A percentile compares a stretch with the other conserved stretches of the same genome.
Conservation (phyloP, 768 basidiomycete species). For the Boletus pseudo-olivaceus region DNA sequence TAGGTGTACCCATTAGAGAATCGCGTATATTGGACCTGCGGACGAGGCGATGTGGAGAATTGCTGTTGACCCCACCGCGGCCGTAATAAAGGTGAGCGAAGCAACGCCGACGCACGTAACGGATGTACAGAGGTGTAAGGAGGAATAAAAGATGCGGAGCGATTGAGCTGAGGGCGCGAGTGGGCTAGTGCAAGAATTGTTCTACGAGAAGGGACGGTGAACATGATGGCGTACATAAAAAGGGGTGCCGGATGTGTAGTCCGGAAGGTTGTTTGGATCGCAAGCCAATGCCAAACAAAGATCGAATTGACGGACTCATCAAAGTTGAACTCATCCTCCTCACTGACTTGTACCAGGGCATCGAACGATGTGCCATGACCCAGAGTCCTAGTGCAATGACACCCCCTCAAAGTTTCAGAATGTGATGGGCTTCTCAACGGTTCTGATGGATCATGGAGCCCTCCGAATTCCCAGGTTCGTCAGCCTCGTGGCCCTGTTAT, state of each 20-base stretch:
- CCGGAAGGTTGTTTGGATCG: slow-evolving; percentile 5
- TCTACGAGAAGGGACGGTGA: not conserved
- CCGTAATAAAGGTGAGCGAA: not conserved
- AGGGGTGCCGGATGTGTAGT: not conserved
- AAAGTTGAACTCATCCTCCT: not conserved
- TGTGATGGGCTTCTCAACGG: not conserved
- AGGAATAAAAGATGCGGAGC: not conserved
- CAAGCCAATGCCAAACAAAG: slow-evolving; percentile 15
- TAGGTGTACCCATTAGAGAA: slow-evolving; percentile 19
- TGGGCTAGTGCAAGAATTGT: slow-evolving; percentile 1
- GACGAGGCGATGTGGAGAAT: slow-evolving; percentile 21
- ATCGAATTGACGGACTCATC: not conserved
- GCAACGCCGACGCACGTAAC: not conserved
- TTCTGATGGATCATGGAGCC: not conserved
- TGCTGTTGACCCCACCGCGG: slow-evolving; percentile 7
- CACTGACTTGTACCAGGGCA: not conserved
- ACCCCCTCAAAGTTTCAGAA: not conserved
- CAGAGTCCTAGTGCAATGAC: not conserved
- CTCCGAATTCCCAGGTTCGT: slow-evolving; percentile 8
- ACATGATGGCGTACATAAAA: slow-evolving; percentile 8
- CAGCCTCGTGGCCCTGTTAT: slow-evolving; percentile 10
- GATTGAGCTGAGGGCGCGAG: not conserved
- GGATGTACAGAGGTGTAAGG: not conserved
- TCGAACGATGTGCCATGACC: not conserved
- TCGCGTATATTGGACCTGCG: slow-evolving; percentile 25